These are phyloP conservation scores for Brassica juncea DNA, from an alignment of 345 rosid genomes.

Conservation along the genomic window DNA sequence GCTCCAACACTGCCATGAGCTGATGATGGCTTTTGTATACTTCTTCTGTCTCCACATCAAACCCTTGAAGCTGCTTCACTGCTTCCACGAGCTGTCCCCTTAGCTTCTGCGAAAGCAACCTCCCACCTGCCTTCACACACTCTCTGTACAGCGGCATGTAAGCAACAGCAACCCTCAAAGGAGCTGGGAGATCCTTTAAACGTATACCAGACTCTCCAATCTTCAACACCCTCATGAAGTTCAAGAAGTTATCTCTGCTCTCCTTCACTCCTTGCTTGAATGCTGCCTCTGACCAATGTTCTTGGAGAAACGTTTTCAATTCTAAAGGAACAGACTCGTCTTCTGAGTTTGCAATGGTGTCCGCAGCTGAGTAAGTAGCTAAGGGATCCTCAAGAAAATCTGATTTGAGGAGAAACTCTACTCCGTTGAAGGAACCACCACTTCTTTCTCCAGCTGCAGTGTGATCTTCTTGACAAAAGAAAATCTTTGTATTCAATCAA, in stretches of 20 bases:
- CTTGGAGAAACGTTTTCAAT: slow-evolving; percentile 64
- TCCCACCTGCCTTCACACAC: slow-evolving; percentile 59
- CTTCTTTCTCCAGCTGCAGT: slow-evolving; percentile 92
- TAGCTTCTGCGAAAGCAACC: slow-evolving; percentile 64
- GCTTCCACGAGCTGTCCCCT: slow-evolving; percentile 90
- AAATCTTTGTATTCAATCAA: background rate
- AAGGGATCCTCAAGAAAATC: slow-evolving; percentile 82
- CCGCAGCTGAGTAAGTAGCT: slow-evolving; percentile 81
- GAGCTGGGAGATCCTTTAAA: slow-evolving; percentile 71
- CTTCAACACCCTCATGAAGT: slow-evolving; percentile 71
- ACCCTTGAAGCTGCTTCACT: slow-evolving; percentile 69
- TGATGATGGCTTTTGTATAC: slow-evolving; percentile 49
- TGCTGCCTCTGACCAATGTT: slow-evolving; percentile 93
- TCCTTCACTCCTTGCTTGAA: slow-evolving; percentile 70
- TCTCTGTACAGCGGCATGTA: slow-evolving; percentile 85
- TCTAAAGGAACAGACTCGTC: slow-evolving; percentile 80
- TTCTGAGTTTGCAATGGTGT: slow-evolving; percentile 82
- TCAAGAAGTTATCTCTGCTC: slow-evolving; percentile 70
- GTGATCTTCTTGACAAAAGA: background rate
- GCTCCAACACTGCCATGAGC: slow-evolving; percentile 71
- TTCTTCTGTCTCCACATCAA: slow-evolving; percentile 48
- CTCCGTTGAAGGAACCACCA: slow-evolving; percentile 87
- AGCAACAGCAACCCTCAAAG: slow-evolving; percentile 74
- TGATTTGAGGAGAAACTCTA: slow-evolving; percentile 80
- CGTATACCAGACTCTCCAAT: slow-evolving; percentile 69